These are phyloP conservation scores for Talaromyces nanjingensis DNA, from an alignment of 495 filamentous ascomycete species.

Conservation along the genomic window DNA sequence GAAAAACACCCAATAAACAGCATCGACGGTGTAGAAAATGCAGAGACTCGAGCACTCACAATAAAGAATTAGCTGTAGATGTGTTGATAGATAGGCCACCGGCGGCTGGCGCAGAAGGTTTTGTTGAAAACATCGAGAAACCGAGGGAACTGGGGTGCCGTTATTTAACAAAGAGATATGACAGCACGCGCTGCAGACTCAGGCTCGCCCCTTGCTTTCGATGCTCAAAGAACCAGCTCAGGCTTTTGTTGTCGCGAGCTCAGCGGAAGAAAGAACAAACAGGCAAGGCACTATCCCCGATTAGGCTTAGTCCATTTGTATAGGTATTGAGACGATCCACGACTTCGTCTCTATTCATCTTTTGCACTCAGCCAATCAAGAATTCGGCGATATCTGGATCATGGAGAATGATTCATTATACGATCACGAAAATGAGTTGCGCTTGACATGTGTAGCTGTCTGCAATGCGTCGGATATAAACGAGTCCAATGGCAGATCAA, in stretches of 20 bases:
- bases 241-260: neutral
- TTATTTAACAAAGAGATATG: neutral
- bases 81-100: slow-evolving; percentile 73
- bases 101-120: slow-evolving; percentile 43
- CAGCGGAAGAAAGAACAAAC: neutral
- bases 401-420: too few species aligned
- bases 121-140: slow-evolving; percentile 47
- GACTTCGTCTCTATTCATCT: neutral
- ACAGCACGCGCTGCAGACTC: neutral
- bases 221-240: neutral
- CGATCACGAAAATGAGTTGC: neutral
- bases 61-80: slow-evolving; percentile 63
- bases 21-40: neutral
- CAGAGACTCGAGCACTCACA: slow-evolving; percentile 40
- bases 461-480: neutral
- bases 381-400: too few species aligned
- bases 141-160: neutral
- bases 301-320: neutral
- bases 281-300: neutral
- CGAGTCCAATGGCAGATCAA: too few species aligned
- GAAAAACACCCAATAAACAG: neutral
- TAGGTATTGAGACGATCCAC: neutral
- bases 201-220: neutral
- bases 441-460: neutral
- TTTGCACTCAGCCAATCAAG: neutral